A percentile compares a stretch with the other conserved stretches of the same genome.
Evolutionary conservation across 1,284 basidiomycete species (phyloP).

Genomic region (Porodaedalea pini): DNA sequence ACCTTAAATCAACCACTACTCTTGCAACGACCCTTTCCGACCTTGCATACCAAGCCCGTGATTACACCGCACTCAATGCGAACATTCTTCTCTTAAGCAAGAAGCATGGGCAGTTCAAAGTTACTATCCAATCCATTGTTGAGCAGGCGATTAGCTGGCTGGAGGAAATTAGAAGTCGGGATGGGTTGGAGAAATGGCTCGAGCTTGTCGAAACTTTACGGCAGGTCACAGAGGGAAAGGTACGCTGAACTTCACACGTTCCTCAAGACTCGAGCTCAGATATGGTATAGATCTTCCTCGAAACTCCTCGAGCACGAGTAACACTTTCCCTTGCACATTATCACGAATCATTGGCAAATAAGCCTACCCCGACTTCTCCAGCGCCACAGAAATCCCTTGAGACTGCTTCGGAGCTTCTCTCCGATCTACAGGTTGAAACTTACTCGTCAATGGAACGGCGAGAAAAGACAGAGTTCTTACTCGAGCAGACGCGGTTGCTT

Average conservation of each 20-base stretch:
- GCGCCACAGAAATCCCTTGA: constrained; percentile 58
- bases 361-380: constrained; percentile 41
- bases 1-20: constrained; percentile 85
- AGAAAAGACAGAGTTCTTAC: constrained; percentile 97
- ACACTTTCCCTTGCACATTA: constrained; percentile 81
- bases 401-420: constrained; percentile 85
- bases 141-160: constrained; percentile 82
- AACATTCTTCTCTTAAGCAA: constrained; percentile 79
- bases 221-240: constrained; percentile 95
- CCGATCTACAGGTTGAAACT: constrained; percentile 97
- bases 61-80: constrained; percentile 70
- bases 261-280: not conserved
- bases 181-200: constrained; percentile 77
- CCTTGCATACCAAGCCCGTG: constrained; percentile 68
- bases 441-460: constrained; percentile 97
- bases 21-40: constrained; percentile 74
- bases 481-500: constrained; percentile 95
- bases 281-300: constrained; percentile 81
- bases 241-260: constrained; percentile 29
- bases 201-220: constrained; percentile 87
- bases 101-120: constrained; percentile 97
- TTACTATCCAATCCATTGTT: constrained; percentile 85
- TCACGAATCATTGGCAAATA: constrained; percentile 66
- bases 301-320: constrained; percentile 93
- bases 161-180: constrained; percentile 63